Percentiles rank a stretch among this genome's conserved stretches.
Evolutionary conservation across 2,329 filamentous ascomycete genomes (phyloP).

Genomic region (Fusarium sp.): DNA sequence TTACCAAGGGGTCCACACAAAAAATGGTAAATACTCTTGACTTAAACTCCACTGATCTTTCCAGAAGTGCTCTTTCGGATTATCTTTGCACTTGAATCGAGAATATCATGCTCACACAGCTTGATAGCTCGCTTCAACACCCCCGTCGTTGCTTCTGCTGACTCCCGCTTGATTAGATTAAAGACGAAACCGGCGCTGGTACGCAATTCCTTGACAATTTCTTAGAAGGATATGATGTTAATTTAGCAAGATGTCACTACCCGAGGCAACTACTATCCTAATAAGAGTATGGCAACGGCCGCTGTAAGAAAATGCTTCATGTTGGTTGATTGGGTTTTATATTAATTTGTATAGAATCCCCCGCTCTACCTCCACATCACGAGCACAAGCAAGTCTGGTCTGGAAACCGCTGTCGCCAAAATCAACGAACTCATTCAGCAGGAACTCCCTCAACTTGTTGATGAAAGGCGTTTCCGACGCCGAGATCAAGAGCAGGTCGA

Average conservation of each 20-base stretch:
- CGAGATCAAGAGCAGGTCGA: constrained; percentile 86
- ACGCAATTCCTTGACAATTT: constrained; percentile 68
- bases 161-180: constrained; percentile 98
- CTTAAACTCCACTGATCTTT: constrained; percentile 54
- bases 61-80: constrained; percentile 53
- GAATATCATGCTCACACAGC: constrained; percentile 78
- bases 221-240: constrained; percentile 67
- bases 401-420: constrained; percentile 87
- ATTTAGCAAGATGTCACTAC: constrained; percentile 93
- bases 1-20: constrained; percentile 97
- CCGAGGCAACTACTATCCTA: constrained; percentile 94
- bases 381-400: constrained; percentile 89
- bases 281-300: constrained; percentile 96
- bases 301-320: constrained; percentile 72
- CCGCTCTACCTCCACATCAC: constrained; percentile 96
- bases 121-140: constrained; percentile 72
- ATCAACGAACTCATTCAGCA: constrained; percentile 97
- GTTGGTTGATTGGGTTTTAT: neutral
- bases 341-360: constrained; percentile 74
- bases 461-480: constrained; percentile 91
- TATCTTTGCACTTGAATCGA: constrained; percentile 62
- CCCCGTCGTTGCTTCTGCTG: constrained; percentile 91
- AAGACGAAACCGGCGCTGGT: constrained; percentile 99
- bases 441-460: constrained; percentile 93
- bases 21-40: constrained; percentile 95